These are phyloP conservation scores for Crucibulum laeve DNA, from an alignment of 768 basidiomycete genomes.

Conservation along the genomic window DNA sequence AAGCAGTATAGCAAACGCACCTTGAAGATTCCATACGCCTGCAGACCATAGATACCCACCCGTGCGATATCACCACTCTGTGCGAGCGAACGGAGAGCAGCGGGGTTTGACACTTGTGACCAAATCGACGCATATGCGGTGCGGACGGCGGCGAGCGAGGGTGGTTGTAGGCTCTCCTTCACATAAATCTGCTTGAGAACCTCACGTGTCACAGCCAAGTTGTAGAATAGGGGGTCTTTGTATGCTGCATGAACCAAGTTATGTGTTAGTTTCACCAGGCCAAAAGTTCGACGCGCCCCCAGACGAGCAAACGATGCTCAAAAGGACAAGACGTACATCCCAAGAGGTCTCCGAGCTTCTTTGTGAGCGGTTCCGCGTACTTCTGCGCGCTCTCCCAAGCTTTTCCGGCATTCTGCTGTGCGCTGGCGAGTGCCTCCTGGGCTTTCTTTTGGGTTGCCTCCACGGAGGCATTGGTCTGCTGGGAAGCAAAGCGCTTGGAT, in stretches of 20 bases:
- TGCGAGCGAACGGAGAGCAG: constrained; percentile 58
- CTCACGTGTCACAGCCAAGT: constrained; percentile 73
- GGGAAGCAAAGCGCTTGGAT: constrained; percentile 36
- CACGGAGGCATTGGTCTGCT: constrained; percentile 30
- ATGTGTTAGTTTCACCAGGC: not conserved
- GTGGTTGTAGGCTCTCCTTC: constrained; percentile 69
- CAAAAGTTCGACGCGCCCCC: not conserved
- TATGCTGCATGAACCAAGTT: constrained; percentile 41
- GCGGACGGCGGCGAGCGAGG: constrained; percentile 49
- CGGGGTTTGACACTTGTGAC: constrained; percentile 49
- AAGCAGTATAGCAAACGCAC: constrained; percentile 30
- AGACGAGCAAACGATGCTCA: not conserved
- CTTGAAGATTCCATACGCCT: constrained; percentile 91
- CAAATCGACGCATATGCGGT: constrained; percentile 64
- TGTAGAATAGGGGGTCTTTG: constrained; percentile 74
- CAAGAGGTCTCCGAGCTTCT: constrained; percentile 55
- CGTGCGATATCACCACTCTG: constrained; percentile 63
- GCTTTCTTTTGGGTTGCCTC: constrained; percentile 65
- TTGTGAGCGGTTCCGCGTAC: constrained; percentile 39
- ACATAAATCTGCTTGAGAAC: constrained; percentile 71
- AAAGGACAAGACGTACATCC: constrained; percentile 25
- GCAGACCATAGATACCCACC: constrained; percentile 71
- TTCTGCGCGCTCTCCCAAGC: constrained; percentile 47
- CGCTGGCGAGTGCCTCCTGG: constrained; percentile 57
- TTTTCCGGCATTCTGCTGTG: constrained; percentile 53